phyloP scores from a whole-genome alignment of 306 rosid genomes.

The Cicer arietinum region DNA sequence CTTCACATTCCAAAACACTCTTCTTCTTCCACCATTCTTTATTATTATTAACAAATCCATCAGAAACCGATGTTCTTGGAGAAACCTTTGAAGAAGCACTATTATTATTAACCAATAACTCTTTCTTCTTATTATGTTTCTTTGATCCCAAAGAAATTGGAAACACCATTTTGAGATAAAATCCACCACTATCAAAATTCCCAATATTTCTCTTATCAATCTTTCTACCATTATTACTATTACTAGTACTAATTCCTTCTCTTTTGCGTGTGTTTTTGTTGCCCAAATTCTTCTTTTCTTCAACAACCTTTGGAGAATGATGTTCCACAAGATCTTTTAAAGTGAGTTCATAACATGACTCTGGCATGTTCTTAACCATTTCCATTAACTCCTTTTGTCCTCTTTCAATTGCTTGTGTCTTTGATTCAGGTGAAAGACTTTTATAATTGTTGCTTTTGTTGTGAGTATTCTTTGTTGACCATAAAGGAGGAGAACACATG shows the following conservation, averaged over 20 bases:
- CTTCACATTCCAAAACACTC: constrained; percentile 50
- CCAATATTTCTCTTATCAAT: constrained; percentile 50
- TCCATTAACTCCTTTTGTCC: constrained; percentile 93
- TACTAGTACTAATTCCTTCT: constrained; percentile 37
- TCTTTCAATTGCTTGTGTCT: constrained; percentile 72
- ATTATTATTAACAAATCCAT: constrained; percentile 50
- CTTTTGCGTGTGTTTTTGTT: constrained; percentile 35
- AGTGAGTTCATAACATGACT: constrained; percentile 80
- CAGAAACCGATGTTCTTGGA: constrained; percentile 55
- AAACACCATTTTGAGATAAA: constrained; percentile 74
- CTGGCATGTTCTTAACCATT: constrained; percentile 87
- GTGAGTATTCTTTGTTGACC: constrained; percentile 57
- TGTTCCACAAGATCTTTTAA: constrained; percentile 75
- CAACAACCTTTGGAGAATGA: background rate
- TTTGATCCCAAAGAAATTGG: constrained; percentile 60
- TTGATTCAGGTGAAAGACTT: constrained; percentile 66
- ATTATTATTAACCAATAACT: constrained; percentile 40
- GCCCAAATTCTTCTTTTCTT: constrained; percentile 32
- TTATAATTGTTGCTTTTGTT: constrained; percentile 47
- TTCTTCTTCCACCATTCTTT: constrained; percentile 87
- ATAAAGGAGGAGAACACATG: constrained; percentile 66
- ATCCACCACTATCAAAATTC: constrained; percentile 66
- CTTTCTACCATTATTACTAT: constrained; percentile 38
- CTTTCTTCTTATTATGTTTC: constrained; percentile 52
- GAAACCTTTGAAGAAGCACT: constrained; percentile 54